Evolutionary conservation across 2,329 filamentous ascomycete genomes (phyloP).

Genomic region (Grosmannia penicillata): DNA sequence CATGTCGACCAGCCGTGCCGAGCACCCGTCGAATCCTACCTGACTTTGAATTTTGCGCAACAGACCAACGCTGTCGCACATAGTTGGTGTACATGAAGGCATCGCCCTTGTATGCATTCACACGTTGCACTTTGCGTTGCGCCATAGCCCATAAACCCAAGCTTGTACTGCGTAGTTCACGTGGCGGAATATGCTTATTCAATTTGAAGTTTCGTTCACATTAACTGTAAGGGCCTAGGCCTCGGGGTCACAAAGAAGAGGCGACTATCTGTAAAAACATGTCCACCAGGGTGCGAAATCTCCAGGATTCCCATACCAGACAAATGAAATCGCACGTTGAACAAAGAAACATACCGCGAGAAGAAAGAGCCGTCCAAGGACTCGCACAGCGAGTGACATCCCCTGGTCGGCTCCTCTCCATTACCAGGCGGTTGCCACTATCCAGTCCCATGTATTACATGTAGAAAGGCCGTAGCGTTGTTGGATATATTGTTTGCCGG

Average conservation of each 20-base stretch:
- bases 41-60: too few relatives aligned
- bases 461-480: conserved; percentile 1
- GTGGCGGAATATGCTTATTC: conserved; percentile 3
- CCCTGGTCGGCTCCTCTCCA: conserved; percentile 16
- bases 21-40: too few relatives aligned
- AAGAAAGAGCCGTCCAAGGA: too few relatives aligned
- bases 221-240: conserved; percentile 26
- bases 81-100: too few relatives aligned
- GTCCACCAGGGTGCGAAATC: conserved; percentile 16
- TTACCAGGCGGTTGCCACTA: conserved; percentile 30
- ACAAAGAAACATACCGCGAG: conserved; percentile 3
- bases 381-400: conserved; percentile 1
- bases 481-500: conserved; percentile 1
- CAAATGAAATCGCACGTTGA: conserved; percentile 15
- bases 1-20: too few relatives aligned
- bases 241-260: conserved; percentile 4
- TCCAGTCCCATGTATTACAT: background rate
- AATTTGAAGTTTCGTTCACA: conserved; percentile 16
- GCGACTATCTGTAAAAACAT: conserved; percentile 3
- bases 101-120: too few relatives aligned
- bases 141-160: too few relatives aligned
- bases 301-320: conserved; percentile 21
- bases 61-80: too few relatives aligned
- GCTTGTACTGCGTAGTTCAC: too few relatives aligned
- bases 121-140: too few relatives aligned